Base-by-base conservation (phyloP, 2,329 filamentous ascomycete species). In the Penicillium concentricum region DNA sequence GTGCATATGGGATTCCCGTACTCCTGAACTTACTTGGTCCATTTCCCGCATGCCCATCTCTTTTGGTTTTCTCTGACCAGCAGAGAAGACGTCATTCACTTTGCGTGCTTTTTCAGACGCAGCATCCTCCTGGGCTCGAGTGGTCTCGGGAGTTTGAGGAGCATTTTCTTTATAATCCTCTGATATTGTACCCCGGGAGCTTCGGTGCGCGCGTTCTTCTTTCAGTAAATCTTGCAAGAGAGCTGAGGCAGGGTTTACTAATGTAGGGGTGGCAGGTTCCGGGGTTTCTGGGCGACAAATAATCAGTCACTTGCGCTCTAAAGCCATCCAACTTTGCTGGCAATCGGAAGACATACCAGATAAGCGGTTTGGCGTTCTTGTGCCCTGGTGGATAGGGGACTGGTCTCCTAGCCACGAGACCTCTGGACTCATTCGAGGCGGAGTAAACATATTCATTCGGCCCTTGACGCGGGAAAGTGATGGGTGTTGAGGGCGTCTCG, bases 1-100 rank as follows among this genome's bases (percentile, higher is more conserved):
- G 45, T 43, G 34, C 43, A 20, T 13, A 48, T 38, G 8, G 7
- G 15, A 16, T 12, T 24, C 18, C 49, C 30, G 5, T 35, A 22
- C 16, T 43, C 28, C 12, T 16, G 6, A 47, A 66, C 71, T 57
- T 55, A 76, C 75, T 62, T 76, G 69, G 55, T 76, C 73, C 70
- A 75, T 77, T 61, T 77, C 75, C 35, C 74, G 67, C 30, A 78
- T 65, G 3, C 73, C 75, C 74, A 77, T 77, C 37, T 76, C 74
- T 37, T 66, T 69, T 1, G 74, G 71, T 30, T 73, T 69, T 46
- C 69, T 71, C 18, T 70, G 60, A 8, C 70, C 70, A 2, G 69
- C 64, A 12, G 69, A 62, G 16, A 72, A 58, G 8, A 67, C 64
- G 44, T 66, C 69, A 48, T 64, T 69, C 7, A 67, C 56, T 55